These are phyloP conservation scores for Ophiobolus disseminans DNA, from an alignment of 2,329 filamentous ascomycete species.

Conservation along the genomic window DNA sequence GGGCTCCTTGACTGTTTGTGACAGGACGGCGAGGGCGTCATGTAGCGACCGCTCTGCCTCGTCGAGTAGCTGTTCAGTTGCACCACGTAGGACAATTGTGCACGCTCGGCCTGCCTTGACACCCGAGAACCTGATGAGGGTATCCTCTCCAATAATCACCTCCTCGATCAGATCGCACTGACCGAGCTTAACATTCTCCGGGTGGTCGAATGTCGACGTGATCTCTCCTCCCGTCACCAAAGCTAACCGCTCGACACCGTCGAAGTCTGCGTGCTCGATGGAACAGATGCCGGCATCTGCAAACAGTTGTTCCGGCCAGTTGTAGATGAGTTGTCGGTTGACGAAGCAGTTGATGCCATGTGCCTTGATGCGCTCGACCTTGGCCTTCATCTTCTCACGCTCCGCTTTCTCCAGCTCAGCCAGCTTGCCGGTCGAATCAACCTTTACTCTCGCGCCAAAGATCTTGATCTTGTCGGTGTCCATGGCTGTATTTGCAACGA, in stretches of 20 bases:
- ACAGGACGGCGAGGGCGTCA: constrained; percentile 93
- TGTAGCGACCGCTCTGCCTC: constrained; percentile 96
- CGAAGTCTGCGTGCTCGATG: constrained; percentile 98
- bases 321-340: constrained; percentile 99
- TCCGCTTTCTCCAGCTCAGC: constrained; percentile 99
- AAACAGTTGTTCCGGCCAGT: constrained; percentile 99
- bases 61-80: constrained; percentile 94
- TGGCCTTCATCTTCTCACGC: constrained; percentile 98
- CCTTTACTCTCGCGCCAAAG: constrained; percentile 96
- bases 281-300: constrained; percentile 97
- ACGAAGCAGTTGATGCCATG: constrained; percentile 99
- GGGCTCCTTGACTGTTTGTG: constrained; percentile 94
- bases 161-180: constrained; percentile 96
- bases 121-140: constrained; percentile 94
- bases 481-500: constrained; percentile 98
- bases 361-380: constrained; percentile 98
- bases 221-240: constrained; percentile 98
- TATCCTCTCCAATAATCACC: constrained; percentile 98
- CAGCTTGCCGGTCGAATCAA: constrained; percentile 92
- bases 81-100: constrained; percentile 94
- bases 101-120: constrained; percentile 93
- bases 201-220: constrained; percentile 96
- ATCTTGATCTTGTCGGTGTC: constrained; percentile 99
- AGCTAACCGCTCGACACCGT: constrained; percentile 93
- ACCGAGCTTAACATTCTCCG: constrained; percentile 94